These are phyloP conservation scores for Serendipita sp. DNA, from an alignment of 768 basidiomycete species.

Conservation along the genomic window DNA sequence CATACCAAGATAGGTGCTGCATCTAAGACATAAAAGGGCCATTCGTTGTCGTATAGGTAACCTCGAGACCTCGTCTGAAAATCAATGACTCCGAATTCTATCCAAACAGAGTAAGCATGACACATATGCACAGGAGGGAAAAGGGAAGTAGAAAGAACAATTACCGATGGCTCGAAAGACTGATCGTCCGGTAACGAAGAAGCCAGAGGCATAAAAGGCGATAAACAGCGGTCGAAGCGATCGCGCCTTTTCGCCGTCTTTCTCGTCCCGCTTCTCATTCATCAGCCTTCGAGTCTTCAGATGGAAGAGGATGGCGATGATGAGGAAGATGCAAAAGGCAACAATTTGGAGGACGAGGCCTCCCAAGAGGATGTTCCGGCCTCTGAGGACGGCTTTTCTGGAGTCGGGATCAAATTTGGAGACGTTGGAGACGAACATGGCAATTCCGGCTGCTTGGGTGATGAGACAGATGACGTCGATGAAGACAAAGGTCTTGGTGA, in stretches of 20 bases:
- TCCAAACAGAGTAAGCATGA: neutral
- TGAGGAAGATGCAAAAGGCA: constrained; percentile 5
- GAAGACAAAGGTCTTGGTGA: constrained; percentile 11
- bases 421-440: neutral
- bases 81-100: constrained; percentile 9
- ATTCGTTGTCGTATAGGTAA: constrained; percentile 10
- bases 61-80: constrained; percentile 4
- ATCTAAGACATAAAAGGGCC: constrained; percentile 10
- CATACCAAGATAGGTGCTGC: constrained; percentile 9
- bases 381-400: neutral
- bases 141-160: neutral
- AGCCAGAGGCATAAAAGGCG: constrained; percentile 8
- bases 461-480: constrained; percentile 10
- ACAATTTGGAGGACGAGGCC: constrained; percentile 9
- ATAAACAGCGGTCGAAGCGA: constrained; percentile 7
- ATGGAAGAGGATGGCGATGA: constrained; percentile 5
- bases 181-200: constrained; percentile 5
- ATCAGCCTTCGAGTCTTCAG: neutral
- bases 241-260: neutral
- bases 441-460: constrained; percentile 8
- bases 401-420: neutral
- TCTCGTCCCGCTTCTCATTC: neutral
- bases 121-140: neutral
- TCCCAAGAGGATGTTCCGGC: constrained; percentile 6
- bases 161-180: constrained; percentile 10